Conservation (phyloP, 371 early-diverging fungal species). For the Haplosporangium sp. region DNA sequence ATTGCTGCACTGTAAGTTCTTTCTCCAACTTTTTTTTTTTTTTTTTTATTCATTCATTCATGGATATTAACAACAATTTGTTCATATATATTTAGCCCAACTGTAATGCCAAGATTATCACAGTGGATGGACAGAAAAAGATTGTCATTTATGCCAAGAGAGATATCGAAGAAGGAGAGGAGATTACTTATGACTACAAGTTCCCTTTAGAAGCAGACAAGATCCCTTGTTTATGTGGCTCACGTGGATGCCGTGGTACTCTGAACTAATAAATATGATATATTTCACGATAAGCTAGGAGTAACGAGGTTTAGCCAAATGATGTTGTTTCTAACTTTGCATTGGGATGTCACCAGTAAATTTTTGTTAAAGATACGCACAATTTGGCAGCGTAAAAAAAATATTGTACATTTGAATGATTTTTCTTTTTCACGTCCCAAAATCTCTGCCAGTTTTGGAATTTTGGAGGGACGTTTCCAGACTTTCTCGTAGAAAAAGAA, state of each 20-base stretch:
- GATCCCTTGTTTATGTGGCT: constrained; percentile 95
- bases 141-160: constrained; percentile 94
- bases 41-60: background rate
- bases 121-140: constrained; percentile 87
- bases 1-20: constrained; percentile 89
- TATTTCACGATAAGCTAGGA: background rate
- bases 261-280: constrained; percentile 47
- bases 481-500: too few relatives aligned
- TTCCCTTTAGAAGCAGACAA: constrained; percentile 94
- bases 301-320: background rate
- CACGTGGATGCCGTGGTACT: constrained; percentile 83
- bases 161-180: constrained; percentile 93
- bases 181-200: constrained; percentile 99
- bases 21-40: background rate
- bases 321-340: too few relatives aligned
- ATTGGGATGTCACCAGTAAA: too few relatives aligned
- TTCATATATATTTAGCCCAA: constrained; percentile 80
- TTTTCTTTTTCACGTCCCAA: background rate
- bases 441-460: background rate
- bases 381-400: background rate
- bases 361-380: too few relatives aligned
- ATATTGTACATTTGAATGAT: background rate
- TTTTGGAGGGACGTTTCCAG: too few relatives aligned
- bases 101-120: constrained; percentile 94
- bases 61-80: background rate